These are phyloP conservation scores for Ceratobasidium sp. DNA, from an alignment of 1,284 basidiomycete species.

Conservation along the genomic window DNA sequence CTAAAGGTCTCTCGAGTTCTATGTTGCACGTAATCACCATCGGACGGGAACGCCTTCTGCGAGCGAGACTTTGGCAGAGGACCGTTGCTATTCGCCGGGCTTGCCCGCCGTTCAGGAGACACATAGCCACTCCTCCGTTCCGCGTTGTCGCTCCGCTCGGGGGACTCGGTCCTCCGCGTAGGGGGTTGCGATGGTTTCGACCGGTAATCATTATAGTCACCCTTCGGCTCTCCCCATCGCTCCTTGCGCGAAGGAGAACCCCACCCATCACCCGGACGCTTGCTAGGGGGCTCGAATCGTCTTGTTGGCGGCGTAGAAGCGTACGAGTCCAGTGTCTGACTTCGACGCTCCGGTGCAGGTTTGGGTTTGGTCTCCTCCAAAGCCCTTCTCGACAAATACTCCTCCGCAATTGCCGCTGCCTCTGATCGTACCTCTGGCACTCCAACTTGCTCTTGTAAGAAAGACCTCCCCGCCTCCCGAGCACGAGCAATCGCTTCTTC, in stretches of 20 bases:
- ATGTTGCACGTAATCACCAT: constrained; percentile 41
- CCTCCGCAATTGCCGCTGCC: constrained; percentile 39
- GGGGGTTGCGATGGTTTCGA: constrained; percentile 27
- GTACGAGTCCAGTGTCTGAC: constrained; percentile 1
- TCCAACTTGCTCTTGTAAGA: constrained; percentile 15
- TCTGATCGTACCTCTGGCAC: constrained; percentile 17
- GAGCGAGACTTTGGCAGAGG: constrained; percentile 32
- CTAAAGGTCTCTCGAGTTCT: constrained; percentile 25
- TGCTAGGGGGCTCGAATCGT: constrained; percentile 36
- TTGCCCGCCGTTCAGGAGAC: constrained; percentile 22
- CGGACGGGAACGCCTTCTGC: constrained; percentile 34
- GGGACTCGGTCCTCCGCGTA: constrained; percentile 25
- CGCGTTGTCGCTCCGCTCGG: constrained; percentile 14
- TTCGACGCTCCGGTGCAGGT: constrained; percentile 26
- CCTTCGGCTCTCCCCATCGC: constrained; percentile 36
- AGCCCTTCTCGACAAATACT: constrained; percentile 32
- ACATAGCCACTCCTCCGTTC: constrained; percentile 18
- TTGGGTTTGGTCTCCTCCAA: constrained; percentile 11
- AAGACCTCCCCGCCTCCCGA: constrained; percentile 16
- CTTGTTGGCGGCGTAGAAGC: constrained; percentile 32
- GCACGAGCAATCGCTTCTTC: constrained; percentile 43
- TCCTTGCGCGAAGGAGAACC: constrained; percentile 32
- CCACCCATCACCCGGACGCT: constrained; percentile 17
- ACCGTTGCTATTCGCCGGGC: constrained; percentile 7
- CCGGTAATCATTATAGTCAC: constrained; percentile 32